Base-by-base conservation (phyloP, 2,329 filamentous ascomycete genomes). In the Ceratocystis papillata region DNA sequence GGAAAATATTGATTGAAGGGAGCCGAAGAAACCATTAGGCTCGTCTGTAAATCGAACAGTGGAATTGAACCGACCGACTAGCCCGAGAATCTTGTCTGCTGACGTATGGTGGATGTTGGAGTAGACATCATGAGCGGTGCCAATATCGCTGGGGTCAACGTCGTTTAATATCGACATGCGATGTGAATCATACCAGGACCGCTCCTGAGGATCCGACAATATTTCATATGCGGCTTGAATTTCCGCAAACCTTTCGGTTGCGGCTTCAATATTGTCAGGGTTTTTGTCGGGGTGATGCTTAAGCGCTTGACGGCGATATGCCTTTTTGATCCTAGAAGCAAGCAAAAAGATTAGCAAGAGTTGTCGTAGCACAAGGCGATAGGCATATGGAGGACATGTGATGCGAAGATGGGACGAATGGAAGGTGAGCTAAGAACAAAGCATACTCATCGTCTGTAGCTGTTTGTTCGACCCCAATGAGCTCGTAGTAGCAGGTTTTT, bases 161-260 rank as follows among this genome's bases (percentile, higher is more conserved):
- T 87, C 87, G 37, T 83, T 82, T 69, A 97, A 78, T 69, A 97
- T 95, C 63, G 88, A 86, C 70, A 91, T 87, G 68, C 90, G 87
- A 73, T 99, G 94, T 2, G 91, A 91, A 76, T 99, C 93, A 77
- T 99, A 99, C 94, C 94, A 99, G 41, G 92, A 88, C 71, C 94
- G 85, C 75, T 99, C 94, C 74, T 99, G 93, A 10, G 91, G 86
- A 74, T 99, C 94, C 1, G 92, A 96, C 0, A 99, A 83, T n/a
- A 99, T 85, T 75, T 97, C 90, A 74, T 99, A 96, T 60, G 94
- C 94, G 45, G 91, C 83, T 75, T 96, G 93, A 33, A 97, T 82
- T 73, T 96, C 91, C 62, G 94, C 91, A 74, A 99, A 99, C 64
- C 87, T 85, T 70, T 80, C 83, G 1, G 94, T 99, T 1, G 93